Conservation (phyloP, 306 rosid genomes). For the Myrica gale region DNA sequence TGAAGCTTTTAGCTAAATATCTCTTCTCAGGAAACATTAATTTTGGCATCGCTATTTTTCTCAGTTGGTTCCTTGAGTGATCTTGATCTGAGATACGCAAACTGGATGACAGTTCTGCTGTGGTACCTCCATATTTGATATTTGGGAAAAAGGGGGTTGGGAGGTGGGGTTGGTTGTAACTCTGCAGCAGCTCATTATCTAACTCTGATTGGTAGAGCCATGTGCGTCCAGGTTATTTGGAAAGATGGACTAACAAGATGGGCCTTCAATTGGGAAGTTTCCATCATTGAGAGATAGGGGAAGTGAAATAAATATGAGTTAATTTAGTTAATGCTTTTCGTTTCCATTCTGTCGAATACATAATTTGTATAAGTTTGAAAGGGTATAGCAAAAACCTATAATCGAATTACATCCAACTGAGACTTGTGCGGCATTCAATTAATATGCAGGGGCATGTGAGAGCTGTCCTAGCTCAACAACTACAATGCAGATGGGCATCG, state of each 20-base stretch:
- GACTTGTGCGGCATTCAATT: background rate
- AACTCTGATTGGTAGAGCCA: background rate
- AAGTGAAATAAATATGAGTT: background rate
- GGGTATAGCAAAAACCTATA: background rate
- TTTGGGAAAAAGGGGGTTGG: too few relatives aligned
- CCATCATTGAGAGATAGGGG: background rate
- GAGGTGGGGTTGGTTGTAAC: too few relatives aligned
- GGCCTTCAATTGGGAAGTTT: background rate
- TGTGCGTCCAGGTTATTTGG: background rate
- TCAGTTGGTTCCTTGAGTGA: background rate
- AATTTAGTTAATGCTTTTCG: background rate
- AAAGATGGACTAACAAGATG: background rate
- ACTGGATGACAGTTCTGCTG: background rate
- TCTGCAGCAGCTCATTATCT: background rate
- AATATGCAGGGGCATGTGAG: slow-evolving; percentile 74
- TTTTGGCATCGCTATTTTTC: background rate
- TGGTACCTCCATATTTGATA: too few relatives aligned
- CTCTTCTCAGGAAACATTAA: background rate
- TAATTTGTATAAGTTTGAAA: background rate
- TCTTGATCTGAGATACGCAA: background rate
- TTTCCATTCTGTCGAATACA: background rate
- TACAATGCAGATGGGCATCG: slow-evolving; percentile 96
- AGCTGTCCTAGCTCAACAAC: slow-evolving; percentile 97
- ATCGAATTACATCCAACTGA: background rate
- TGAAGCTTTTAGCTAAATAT: background rate